Evolutionary conservation across 129 eudicot genomes (phyloP).

Genomic region (Deinandra increscens): DNA sequence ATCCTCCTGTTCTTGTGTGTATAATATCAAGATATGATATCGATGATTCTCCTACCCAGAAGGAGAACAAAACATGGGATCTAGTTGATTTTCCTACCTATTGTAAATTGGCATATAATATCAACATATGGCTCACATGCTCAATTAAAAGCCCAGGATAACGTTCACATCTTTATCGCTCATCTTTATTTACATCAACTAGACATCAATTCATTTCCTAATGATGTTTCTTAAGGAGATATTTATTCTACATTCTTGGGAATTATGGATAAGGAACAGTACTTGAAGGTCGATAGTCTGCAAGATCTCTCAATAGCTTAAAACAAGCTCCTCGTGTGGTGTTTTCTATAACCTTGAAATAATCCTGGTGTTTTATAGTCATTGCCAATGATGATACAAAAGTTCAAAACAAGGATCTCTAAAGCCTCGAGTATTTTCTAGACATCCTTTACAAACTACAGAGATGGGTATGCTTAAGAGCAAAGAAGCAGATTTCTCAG

Average conservation of each 20-base stretch:
- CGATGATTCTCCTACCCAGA: too few relatives aligned
- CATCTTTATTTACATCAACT: neutral
- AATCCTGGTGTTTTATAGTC: neutral
- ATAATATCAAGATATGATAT: too few relatives aligned
- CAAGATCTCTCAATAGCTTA: neutral
- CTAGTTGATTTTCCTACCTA: too few relatives aligned
- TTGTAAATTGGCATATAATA: too few relatives aligned
- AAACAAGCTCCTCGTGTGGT: neutral
- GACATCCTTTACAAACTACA: neutral
- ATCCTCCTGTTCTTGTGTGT: neutral
- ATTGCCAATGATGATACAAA: neutral
- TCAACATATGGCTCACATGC: too few relatives aligned
- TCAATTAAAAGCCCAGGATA: too few relatives aligned
- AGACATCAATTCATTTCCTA: neutral
- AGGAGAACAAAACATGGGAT: too few relatives aligned
- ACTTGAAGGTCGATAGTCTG: neutral
- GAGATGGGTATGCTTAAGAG: neutral
- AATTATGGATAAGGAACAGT: neutral
- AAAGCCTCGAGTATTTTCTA: too few relatives aligned
- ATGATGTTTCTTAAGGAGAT: neutral
- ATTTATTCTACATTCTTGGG: too few relatives aligned
- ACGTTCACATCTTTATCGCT: neutral
- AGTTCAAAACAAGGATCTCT: neutral
- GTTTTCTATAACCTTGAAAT: neutral
- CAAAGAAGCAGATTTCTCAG: neutral